Base-by-base conservation (phyloP, 1,284 basidiomycete genomes). In the Leccinum griseonigrum region DNA sequence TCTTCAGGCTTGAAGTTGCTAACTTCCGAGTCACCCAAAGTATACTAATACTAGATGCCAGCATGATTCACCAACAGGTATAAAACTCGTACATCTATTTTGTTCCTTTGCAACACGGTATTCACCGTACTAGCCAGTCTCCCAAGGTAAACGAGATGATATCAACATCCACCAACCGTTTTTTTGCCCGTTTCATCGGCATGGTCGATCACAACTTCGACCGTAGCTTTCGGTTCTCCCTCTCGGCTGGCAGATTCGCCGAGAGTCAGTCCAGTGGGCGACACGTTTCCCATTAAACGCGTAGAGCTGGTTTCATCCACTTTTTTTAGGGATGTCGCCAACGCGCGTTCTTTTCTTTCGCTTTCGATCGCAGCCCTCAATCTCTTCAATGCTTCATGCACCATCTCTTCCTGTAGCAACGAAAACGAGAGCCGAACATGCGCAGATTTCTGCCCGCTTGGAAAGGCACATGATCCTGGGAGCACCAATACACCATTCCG, bases 401-500 rank as follows among this genome's bases (percentile, higher is more conserved):
- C 86, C 31, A 86, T 79, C 26, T 85, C 81, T 63, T 87, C 84
- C 13, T 83, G 80, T 29, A 88, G 77, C 59, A 91, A 68, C 68
- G 88, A 89, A 76, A 94, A 95, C 52, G 87, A 82, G 32, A 90
- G 87, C 26, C 92, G 81, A 34, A 95, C 86, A 72, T 88, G 90
- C 22, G 84, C 78, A 22, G 86, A 85, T 73, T 81, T 84, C 29
- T 81, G 75, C 14, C 85, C 85, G 58, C 83, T 85, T 1, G 91
- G 90, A 65, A 89, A 79, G 77, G 93, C 93, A 3, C 92, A 78
- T 3, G 80, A 84, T 1, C 91, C 92, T 2, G 94, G 95, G 3
- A 97, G 84, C 22, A 91, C 93, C 28, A 97, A 82, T 4, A 97
- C 91, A 18, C 93, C 93, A 59, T 85, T 85, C 61, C 86, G 84